Base-by-base conservation (phyloP, 2,329 filamentous ascomycete species). In the Sphaceloma murrayae region DNA sequence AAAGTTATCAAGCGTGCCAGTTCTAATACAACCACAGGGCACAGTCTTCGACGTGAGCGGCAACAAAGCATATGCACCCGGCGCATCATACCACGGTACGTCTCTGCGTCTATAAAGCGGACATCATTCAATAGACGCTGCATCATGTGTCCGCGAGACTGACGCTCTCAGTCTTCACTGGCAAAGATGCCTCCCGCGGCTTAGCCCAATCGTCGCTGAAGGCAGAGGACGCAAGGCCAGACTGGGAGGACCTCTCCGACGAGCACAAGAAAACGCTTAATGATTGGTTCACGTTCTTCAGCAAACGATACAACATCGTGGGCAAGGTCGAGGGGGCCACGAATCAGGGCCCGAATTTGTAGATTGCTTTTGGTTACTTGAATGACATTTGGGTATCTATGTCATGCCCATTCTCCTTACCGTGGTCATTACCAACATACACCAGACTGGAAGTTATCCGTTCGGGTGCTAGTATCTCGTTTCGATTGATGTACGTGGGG, bases 251-350 rank as follows among this genome's bases (percentile, higher is more conserved):
- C 56, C 69, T 98, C 42, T 70, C 73, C 10, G 87, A 94, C 16
- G 87, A 91, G 64, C 80, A 95, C 62, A 85, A 91, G 68, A 77
- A 76, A 18, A 80, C 83, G 2, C 67, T 98, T 49, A 75, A 89
- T 44, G 91, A 98, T 62, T 98, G 91, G 91, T 78, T 82, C 51
- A 94, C 83, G 2, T 98, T 94, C 67, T 98, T 98, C 66, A 85
- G 82, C 53, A 98, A 96, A 70, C 75, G 91, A 47, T 98, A 98
- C 68, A 96, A 94, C 56, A 75, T 96, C 42, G 78, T 93, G 34
- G 86, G 85, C 43, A 58, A 58, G 46, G 62, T 66, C 9, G 57
- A 59, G 45, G 58, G 58, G 11, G 56, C 59, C 2, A 53, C 53
- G 36, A 61, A 61, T 48, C 42, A 45, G 45, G 39, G 46, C 18